These are phyloP conservation scores for Cordyceps militaris DNA, from an alignment of 2,329 filamentous ascomycete genomes.

Conservation along the genomic window DNA sequence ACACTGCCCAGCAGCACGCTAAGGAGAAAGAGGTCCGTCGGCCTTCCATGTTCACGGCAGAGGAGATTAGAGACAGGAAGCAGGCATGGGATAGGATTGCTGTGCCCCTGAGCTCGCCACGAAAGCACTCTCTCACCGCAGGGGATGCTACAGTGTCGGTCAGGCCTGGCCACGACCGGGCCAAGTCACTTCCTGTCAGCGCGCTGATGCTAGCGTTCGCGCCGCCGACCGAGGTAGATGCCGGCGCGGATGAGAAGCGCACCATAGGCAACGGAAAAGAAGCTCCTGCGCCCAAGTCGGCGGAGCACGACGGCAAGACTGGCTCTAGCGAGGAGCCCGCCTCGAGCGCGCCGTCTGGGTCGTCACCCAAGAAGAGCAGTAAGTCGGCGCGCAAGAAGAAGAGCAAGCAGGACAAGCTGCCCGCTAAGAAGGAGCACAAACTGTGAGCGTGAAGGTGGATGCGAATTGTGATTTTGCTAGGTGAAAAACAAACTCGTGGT, in stretches of 20 bases:
- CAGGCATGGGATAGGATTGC: conserved; percentile 28
- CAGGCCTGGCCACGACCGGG: conserved; percentile 3
- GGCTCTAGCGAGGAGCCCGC: neutral
- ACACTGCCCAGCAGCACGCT: neutral
- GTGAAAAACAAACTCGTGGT: neutral
- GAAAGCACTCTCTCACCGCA: conserved; percentile 5
- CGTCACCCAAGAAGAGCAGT: conserved; percentile 7
- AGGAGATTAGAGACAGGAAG: conserved; percentile 25
- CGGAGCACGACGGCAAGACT: neutral
- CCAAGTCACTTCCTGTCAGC: neutral
- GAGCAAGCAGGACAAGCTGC: conserved; percentile 3
- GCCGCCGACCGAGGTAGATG: neutral
- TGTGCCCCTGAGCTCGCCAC: conserved; percentile 24
- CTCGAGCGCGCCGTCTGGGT: neutral
- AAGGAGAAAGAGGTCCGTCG: neutral
- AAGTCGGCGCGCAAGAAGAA: conserved; percentile 2
- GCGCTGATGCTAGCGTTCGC: no score
- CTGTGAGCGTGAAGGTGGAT: neutral
- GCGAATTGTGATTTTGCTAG: neutral
- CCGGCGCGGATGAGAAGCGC: neutral
- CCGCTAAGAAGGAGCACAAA: conserved; percentile 1
- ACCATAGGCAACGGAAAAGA: no score
- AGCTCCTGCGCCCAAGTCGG: neutral
- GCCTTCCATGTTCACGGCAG: conserved; percentile 22
- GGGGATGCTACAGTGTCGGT: neutral